Base-by-base conservation (phyloP, 495 filamentous ascomycete species). In the Annulohypoxylon stygium region DNA sequence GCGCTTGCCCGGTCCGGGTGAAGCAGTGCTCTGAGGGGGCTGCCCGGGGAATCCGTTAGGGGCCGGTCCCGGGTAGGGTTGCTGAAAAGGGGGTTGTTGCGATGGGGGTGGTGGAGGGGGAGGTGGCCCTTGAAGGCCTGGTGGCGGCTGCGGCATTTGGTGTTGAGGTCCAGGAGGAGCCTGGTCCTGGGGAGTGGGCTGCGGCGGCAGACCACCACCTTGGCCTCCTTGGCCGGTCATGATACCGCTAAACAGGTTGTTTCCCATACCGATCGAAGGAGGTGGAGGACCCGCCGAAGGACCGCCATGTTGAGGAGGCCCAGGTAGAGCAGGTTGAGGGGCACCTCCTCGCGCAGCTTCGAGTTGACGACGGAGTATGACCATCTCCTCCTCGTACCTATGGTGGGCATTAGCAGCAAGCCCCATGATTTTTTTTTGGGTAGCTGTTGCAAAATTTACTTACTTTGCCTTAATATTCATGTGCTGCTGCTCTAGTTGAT, bases 351-450 rank as follows among this genome's bases (percentile, higher is more conserved):
- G 71, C 30, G 75, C 74, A 16, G 88, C 88, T 71, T 98, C 95
- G 43, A 99, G 89, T 80, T 99, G 96, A 65, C 92, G 92, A 75
- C 90, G 92, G 78, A 99, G 86, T 71, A 92, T 88, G 70, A 86
- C 82, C 67, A 99, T 91, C 72, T 99, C 95, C 37, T 96, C 93
- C 73, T 99, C 96, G 79, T 98, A 98, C 75, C 97, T 98, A 74
- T 2, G 16, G 16, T 30, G 34, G 71, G 48, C 48, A 14, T 75
- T 53, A 72, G 54, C 8, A 61, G 8, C 6, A 23, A 3, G 43
- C 3, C 5, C 33, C 51, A n/a, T 23, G 12, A 26, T 16, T n/a
- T 43, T 12, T 54, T 39, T 36, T 18, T 3, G 36, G 23, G 50
- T 34, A 25, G 45, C 25, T 33, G 20, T 33, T 69, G 11, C 9